Conservation (phyloP, 371 early-diverging fungal genomes). For the Encephalitozoon intestinalis region DNA sequence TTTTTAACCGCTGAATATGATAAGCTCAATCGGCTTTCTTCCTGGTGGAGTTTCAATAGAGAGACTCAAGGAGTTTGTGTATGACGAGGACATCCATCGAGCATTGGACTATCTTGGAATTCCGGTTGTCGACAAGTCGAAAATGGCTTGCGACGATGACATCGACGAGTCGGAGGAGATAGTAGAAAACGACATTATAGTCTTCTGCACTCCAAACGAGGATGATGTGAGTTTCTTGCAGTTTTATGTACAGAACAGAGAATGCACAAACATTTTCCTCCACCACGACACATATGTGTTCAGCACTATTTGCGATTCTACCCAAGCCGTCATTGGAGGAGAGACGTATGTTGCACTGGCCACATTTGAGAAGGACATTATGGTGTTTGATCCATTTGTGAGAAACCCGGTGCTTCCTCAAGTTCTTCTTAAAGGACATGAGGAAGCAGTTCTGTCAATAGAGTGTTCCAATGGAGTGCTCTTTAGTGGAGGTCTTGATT, state of each 20-base stretch:
- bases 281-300: conserved; percentile 48
- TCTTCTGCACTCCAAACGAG: conserved; percentile 45
- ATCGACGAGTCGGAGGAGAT: conserved; percentile 18
- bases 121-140: conserved; percentile 5
- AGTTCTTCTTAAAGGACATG: conserved; percentile 38
- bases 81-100: background rate
- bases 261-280: conserved; percentile 16
- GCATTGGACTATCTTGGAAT: conserved; percentile 9
- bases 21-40: conserved; percentile 32
- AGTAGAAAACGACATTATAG: conserved; percentile 15
- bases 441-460: conserved; percentile 7
- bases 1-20: conserved; percentile 32
- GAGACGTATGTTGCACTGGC: conserved; percentile 28
- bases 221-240: conserved; percentile 26
- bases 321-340: background rate
- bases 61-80: conserved; percentile 21
- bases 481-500: conserved; percentile 27
- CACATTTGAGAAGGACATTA: conserved; percentile 41
- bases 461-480: background rate
- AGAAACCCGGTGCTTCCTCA: conserved; percentile 38
- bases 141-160: background rate
- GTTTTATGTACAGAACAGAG: conserved; percentile 23
- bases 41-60: background rate
- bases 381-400: conserved; percentile 38
- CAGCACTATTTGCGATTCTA: conserved; percentile 30